phyloP scores from a whole-genome alignment of 2,329 filamentous ascomycete species.

The Incumbomyces lentus region DNA sequence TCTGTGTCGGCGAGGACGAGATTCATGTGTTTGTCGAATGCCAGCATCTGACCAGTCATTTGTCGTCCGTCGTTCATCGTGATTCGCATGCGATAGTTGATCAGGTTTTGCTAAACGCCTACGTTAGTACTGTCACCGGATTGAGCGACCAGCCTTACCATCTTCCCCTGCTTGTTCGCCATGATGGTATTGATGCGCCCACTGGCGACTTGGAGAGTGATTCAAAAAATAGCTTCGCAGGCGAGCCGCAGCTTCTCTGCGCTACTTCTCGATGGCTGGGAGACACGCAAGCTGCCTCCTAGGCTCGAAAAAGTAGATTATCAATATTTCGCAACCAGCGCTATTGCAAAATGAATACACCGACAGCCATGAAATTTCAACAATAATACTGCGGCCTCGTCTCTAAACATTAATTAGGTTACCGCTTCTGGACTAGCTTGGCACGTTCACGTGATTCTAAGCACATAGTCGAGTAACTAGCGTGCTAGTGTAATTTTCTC shows the following conservation, averaged over 20 bases:
- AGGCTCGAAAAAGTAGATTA: constrained; percentile 17
- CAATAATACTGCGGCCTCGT: not conserved
- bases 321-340: not conserved
- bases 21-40: constrained; percentile 99
- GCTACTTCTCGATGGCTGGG: constrained; percentile 18
- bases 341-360: too few species aligned
- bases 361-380: not conserved
- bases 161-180: constrained; percentile 97
- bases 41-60: constrained; percentile 96
- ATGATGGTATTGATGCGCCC: constrained; percentile 42
- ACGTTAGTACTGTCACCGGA: constrained; percentile 24
- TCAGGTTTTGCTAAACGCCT: constrained; percentile 54
- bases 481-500: not conserved
- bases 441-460: not conserved
- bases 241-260: constrained; percentile 18
- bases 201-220: constrained; percentile 32
- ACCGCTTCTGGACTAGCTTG: constrained; percentile 2
- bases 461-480: too few species aligned
- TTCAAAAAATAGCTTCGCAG: constrained; percentile 14
- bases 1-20: constrained; percentile 96
- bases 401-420: not conserved
- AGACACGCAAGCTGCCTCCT: not conserved
- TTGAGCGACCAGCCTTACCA: constrained; percentile 57
- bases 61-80: constrained; percentile 90
- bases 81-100: constrained; percentile 98